Conservation (phyloP, 2,329 filamentous ascomycete genomes). For the Orbilia brochopaga region DNA sequence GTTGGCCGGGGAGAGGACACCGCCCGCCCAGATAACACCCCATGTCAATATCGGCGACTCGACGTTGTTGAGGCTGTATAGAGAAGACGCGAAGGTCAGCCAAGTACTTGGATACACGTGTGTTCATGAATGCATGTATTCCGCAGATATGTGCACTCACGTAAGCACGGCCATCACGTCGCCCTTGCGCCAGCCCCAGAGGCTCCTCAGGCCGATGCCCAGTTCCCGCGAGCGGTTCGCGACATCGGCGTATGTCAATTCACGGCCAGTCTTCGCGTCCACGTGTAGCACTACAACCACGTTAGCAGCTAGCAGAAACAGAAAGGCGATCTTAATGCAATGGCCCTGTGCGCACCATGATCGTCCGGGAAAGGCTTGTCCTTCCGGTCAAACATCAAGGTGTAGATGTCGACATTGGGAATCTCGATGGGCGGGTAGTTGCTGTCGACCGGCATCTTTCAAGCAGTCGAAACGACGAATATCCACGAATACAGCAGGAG, state of each 20-base stretch:
- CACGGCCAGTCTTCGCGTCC: conserved; percentile 72
- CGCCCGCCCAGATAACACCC: conserved; percentile 83
- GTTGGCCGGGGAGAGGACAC: conserved; percentile 82
- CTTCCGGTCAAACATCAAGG: conserved; percentile 74
- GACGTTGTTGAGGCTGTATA: conserved; percentile 72
- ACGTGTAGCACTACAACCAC: conserved; percentile 73
- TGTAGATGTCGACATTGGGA: conserved; percentile 78
- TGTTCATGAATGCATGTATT: background rate
- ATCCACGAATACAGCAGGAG: background rate
- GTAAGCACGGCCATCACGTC: conserved; percentile 84
- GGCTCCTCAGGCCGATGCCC: conserved; percentile 75
- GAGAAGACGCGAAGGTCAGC: background rate
- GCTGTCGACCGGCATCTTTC: conserved; percentile 73
- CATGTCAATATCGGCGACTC: conserved; percentile 79
- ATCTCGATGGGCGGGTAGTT: conserved; percentile 70
- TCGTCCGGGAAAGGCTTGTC: conserved; percentile 71
- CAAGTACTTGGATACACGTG: conserved; percentile 1
- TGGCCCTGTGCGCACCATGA: conserved; percentile 66
- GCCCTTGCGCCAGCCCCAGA: conserved; percentile 79
- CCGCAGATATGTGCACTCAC: conserved; percentile 11
- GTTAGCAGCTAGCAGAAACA: conserved; percentile 18
- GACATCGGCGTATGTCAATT: conserved; percentile 74
- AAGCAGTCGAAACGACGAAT: background rate
- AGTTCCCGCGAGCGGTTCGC: conserved; percentile 73
- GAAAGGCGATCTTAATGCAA: background rate